A percentile compares a stretch with the other conserved stretches of the same genome.
Evolutionary conservation across 164 flowering plant genomes (phyloP).

Genomic region (Annona squamosa): DNA sequence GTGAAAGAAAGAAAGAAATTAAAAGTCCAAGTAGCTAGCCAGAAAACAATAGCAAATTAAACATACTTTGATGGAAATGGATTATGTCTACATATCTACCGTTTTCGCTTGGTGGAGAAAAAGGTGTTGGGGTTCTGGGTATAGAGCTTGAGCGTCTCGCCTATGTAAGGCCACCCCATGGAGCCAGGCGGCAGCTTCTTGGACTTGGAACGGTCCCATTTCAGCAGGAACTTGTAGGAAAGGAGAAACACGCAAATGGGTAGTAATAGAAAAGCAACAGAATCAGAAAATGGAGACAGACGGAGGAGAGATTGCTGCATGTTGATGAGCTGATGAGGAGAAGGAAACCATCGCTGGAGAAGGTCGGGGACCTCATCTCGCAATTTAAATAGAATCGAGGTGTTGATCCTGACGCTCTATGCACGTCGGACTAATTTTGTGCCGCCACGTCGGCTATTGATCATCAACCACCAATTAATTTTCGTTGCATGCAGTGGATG

Average conservation of each 20-base stretch:
- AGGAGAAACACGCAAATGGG: not conserved
- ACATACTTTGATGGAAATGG: too few relatives aligned
- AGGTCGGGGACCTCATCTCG: not conserved
- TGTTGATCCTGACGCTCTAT: not conserved
- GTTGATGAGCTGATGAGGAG: not conserved
- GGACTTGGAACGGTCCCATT: not conserved
- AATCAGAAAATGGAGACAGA: not conserved
- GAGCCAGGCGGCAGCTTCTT: constrained; percentile 75
- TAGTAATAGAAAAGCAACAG: not conserved
- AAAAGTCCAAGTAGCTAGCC: too few relatives aligned
- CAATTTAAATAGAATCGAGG: not conserved
- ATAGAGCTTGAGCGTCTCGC: constrained; percentile 76
- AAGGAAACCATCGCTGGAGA: not conserved
- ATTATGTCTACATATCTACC: constrained; percentile 24
- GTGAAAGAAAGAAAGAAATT: too few relatives aligned
- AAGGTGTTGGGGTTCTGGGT: constrained; percentile 64
- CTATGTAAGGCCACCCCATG: constrained; percentile 88
- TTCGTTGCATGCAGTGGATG: too few relatives aligned
- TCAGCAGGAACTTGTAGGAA: not conserved
- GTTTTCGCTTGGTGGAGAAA: constrained; percentile 49
- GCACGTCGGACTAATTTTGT: not conserved
- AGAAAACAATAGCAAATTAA: too few relatives aligned
- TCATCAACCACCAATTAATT: too few relatives aligned
- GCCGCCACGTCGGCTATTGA: too few relatives aligned
- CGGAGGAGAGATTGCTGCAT: not conserved